Percentiles rank a stretch among this genome's conserved stretches.
These are phyloP conservation scores for Linum trigynum DNA, from an alignment of 345 rosid species.

Conservation along the genomic window DNA sequence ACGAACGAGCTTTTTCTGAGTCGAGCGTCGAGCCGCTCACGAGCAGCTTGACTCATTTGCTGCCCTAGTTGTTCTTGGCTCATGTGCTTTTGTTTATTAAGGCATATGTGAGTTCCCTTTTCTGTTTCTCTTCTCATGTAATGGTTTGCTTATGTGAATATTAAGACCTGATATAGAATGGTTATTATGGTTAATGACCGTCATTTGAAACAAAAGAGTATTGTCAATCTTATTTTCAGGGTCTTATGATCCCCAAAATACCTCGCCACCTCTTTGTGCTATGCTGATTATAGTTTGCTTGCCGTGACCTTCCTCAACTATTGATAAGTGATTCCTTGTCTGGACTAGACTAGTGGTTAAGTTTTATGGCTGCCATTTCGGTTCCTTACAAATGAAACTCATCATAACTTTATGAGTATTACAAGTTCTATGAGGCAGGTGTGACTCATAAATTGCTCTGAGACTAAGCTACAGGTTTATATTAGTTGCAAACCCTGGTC, in stretches of 20 bases:
- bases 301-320: not conserved
- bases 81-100: too few species aligned
- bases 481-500: not conserved
- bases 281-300: not conserved
- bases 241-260: too few species aligned
- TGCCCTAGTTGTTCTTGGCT: too few species aligned
- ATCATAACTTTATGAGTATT: not conserved
- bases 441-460: conserved; percentile 1
- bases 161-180: not conserved
- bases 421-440: not conserved
- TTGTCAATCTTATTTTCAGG: too few species aligned
- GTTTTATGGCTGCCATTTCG: not conserved
- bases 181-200: too few species aligned
- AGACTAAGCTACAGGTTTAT: not conserved
- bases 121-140: too few species aligned
- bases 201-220: too few species aligned
- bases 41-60: too few species aligned
- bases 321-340: not conserved
- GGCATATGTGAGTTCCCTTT: too few species aligned
- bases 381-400: not conserved
- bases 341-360: not conserved
- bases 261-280: not conserved
- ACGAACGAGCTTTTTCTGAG: too few species aligned
- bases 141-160: not conserved
- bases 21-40: too few species aligned